Percentiles rank a stretch among this genome's conserved stretches.
These are phyloP conservation scores for Gentiana straminea DNA, from an alignment of 257 asterid genomes.

Conservation along the genomic window DNA sequence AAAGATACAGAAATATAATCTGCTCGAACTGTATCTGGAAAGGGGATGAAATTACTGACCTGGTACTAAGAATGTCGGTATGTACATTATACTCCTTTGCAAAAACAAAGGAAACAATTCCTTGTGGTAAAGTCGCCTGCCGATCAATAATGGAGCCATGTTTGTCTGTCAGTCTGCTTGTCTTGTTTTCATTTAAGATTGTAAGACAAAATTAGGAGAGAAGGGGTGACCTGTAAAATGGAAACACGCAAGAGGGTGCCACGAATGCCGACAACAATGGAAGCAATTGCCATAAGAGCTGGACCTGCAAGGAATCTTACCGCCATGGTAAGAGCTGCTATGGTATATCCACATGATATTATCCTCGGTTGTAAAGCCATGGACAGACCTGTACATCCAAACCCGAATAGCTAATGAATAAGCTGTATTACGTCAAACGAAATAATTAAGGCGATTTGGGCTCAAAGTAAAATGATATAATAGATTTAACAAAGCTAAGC, in stretches of 20 bases:
- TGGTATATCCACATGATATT: slow-evolving; percentile 57
- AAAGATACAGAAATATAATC: slow-evolving; percentile 7
- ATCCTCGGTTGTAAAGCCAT: slow-evolving; percentile 73
- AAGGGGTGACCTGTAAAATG: slow-evolving; percentile 50
- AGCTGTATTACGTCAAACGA: too few relatives aligned
- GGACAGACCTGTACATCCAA: slow-evolving; percentile 45
- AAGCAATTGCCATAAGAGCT: slow-evolving; percentile 54
- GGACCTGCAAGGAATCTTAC: slow-evolving; percentile 72
- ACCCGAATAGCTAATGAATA: too few relatives aligned
- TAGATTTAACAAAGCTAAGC: neutral
- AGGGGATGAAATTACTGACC: slow-evolving; percentile 30
- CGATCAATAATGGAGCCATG: neutral
- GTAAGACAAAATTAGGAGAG: too few relatives aligned
- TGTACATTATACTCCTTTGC: slow-evolving; percentile 76
- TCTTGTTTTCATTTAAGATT: too few relatives aligned
- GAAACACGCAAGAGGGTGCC: slow-evolving; percentile 70
- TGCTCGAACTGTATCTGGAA: neutral
- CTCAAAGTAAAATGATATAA: slow-evolving; percentile 4
- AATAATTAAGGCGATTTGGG: too few relatives aligned
- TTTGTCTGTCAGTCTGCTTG: too few relatives aligned
- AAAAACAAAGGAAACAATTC: slow-evolving; percentile 88
- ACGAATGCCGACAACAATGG: slow-evolving; percentile 47
- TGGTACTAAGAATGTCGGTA: slow-evolving; percentile 80
- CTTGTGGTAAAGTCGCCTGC: slow-evolving; percentile 98
- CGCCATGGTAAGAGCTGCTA: slow-evolving; percentile 51